Evolutionary conservation across 371 early-diverging fungal species (phyloP).

Genomic region (Chytridiales sp.): DNA sequence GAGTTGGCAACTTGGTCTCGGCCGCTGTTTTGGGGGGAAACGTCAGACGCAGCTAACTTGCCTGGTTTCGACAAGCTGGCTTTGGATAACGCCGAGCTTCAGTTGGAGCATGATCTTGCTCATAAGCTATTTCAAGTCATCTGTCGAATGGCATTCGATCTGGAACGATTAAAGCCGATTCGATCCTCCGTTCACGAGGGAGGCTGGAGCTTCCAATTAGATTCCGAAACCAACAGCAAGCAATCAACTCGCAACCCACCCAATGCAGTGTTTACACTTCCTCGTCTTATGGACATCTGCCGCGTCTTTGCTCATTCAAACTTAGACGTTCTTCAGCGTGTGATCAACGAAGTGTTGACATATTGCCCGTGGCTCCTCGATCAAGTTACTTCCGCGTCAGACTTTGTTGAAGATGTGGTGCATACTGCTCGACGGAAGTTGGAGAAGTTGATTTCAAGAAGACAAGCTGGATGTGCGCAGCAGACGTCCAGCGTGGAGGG

Average conservation of each 20-base stretch:
- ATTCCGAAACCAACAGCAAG: too few species aligned
- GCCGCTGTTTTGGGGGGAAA: too few species aligned
- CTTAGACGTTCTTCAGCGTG: constrained; percentile 1
- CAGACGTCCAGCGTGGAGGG: neutral
- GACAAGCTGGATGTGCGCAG: too few species aligned
- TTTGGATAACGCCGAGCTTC: too few species aligned
- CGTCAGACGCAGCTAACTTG: too few species aligned
- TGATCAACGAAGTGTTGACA: constrained; percentile 2
- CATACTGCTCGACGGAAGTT: constrained; percentile 19
- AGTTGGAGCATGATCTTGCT: constrained; percentile 3
- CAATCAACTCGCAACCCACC: too few species aligned
- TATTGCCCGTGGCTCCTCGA: constrained; percentile 10
- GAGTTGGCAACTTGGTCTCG: too few species aligned
- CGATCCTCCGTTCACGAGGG: too few species aligned
- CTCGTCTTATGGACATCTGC: constrained; percentile 19
- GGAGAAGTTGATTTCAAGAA: constrained; percentile 25
- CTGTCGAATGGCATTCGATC: constrained; percentile 9
- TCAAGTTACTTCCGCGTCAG: constrained; percentile 4
- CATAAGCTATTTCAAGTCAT: constrained; percentile 19
- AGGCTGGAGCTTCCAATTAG: constrained; percentile 2
- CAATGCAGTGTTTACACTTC: too few species aligned
- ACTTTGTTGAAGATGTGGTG: constrained; percentile 17
- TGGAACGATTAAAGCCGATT: neutral
- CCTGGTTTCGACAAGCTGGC: too few species aligned
- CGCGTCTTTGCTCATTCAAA: constrained; percentile 17